phyloP scores from a whole-genome alignment of 768 basidiomycete species.

The Serendipita sp. region DNA sequence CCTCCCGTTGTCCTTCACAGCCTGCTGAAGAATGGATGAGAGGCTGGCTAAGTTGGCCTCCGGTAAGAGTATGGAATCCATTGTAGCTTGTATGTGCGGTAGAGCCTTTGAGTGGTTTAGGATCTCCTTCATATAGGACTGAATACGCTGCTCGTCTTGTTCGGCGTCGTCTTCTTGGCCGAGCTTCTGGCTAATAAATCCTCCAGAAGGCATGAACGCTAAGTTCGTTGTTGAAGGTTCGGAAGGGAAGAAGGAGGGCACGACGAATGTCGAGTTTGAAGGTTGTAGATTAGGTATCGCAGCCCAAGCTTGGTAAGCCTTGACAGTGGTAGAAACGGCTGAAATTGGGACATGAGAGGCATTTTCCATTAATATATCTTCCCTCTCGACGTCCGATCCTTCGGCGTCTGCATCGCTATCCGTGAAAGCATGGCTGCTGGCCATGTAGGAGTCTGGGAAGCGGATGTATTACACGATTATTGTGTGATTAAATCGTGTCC shows the following conservation, averaged over 20 bases:
- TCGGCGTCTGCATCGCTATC: not conserved
- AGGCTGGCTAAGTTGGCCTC: not conserved
- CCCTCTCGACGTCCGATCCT: not conserved
- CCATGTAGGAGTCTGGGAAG: too few species aligned
- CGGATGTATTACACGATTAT: too few species aligned
- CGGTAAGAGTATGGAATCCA: not conserved
- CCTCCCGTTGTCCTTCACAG: not conserved
- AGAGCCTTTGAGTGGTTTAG: not conserved
- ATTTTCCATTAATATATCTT: not conserved
- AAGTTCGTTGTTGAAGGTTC: not conserved
- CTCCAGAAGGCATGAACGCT: not conserved
- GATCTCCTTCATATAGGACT: not conserved
- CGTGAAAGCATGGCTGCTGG: too few species aligned
- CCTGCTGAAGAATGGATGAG: not conserved
- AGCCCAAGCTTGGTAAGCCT: not conserved
- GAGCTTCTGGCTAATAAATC: not conserved
- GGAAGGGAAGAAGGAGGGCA: not conserved
- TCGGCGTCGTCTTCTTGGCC: not conserved
- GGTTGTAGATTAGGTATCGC: not conserved
- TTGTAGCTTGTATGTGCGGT: not conserved
- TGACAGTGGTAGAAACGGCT: not conserved
- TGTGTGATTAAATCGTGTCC: too few species aligned
- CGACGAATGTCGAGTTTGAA: not conserved
- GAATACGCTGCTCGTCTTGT: not conserved
- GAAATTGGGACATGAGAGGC: not conserved